Evolutionary conservation across 2,329 filamentous ascomycete genomes (phyloP).

Genomic region (Esteya vermicola): DNA sequence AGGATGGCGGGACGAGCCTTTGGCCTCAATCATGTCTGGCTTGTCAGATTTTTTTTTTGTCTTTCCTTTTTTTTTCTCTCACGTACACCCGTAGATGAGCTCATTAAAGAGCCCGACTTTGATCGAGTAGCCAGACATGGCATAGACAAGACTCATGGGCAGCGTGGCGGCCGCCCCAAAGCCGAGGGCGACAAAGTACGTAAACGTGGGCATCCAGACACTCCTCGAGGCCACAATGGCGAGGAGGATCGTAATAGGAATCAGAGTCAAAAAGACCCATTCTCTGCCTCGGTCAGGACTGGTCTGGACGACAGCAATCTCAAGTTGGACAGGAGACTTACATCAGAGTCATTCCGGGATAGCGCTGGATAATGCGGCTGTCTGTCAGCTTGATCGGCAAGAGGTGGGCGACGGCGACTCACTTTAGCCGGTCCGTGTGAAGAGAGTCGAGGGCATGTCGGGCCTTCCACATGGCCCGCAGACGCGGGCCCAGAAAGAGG

Average conservation of each 20-base stretch:
- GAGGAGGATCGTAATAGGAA: conserved; percentile 8
- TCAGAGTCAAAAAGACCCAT: background rate
- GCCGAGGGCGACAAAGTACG: conserved; percentile 10
- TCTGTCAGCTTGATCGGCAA: background rate
- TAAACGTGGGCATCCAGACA: conserved; percentile 11
- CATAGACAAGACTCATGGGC: conserved; percentile 11
- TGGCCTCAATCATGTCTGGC: conserved; percentile 10
- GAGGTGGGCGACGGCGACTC: background rate
- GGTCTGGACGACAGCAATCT: too few relatives aligned
- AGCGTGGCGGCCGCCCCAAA: conserved; percentile 10
- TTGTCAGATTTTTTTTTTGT: background rate
- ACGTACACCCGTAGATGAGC: conserved; percentile 9
- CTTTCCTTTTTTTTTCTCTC: background rate
- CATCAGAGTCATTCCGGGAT: background rate
- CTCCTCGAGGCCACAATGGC: conserved; percentile 9
- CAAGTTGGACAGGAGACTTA: background rate
- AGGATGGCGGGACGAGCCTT: conserved; percentile 5
- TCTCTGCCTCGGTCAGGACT: background rate
- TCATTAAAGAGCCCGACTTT: conserved; percentile 11
- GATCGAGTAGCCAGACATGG: conserved; percentile 10
- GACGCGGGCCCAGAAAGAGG: conserved; percentile 1
- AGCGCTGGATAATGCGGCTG: conserved; percentile 1
- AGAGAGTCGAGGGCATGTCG: background rate
- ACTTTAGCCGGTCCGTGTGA: background rate
- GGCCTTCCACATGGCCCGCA: background rate